Evolutionary conservation across 2,329 filamentous ascomycete species (phyloP).

Genomic region (Cordyceps javanica): DNA sequence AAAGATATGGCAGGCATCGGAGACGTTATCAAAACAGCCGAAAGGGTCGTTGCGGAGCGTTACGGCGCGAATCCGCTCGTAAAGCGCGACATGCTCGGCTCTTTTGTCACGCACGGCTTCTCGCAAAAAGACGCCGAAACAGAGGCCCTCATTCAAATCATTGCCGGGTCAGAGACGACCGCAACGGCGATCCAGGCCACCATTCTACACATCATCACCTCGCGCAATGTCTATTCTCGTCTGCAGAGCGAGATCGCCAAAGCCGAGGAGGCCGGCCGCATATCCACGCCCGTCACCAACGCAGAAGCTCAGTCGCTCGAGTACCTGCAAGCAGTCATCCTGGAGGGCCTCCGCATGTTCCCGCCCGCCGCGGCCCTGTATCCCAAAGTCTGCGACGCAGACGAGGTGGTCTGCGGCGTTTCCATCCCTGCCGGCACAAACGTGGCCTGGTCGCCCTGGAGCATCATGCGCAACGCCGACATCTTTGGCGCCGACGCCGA

Average conservation of each 20-base stretch:
- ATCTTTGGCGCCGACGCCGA: slow-evolving; percentile 21
- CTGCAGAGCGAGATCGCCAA: slow-evolving; percentile 38
- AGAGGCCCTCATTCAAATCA: slow-evolving; percentile 29
- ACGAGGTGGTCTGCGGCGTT: slow-evolving; percentile 13
- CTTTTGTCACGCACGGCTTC: slow-evolving; percentile 31
- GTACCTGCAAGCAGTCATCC: slow-evolving; percentile 36
- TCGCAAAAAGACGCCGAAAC: slow-evolving; percentile 32
- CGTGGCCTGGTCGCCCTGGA: slow-evolving; percentile 20
- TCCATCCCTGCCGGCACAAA: slow-evolving; percentile 17
- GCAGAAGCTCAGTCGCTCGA: slow-evolving; percentile 24
- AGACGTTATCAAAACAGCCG: slow-evolving; percentile 28
- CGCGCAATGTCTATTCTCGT: slow-evolving; percentile 33
- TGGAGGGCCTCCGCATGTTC: slow-evolving; percentile 27
- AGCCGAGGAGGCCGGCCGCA: background rate
- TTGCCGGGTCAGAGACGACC: slow-evolving; percentile 46
- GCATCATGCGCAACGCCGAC: slow-evolving; percentile 18
- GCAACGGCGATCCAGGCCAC: slow-evolving; percentile 42
- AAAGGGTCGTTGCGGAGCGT: slow-evolving; percentile 23
- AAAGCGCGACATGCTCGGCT: slow-evolving; percentile 32
- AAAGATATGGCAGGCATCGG: slow-evolving; percentile 23
- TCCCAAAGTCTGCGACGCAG: slow-evolving; percentile 16
- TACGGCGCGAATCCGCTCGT: slow-evolving; percentile 22
- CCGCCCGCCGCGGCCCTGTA: slow-evolving; percentile 19
- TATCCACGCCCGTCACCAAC: slow-evolving; percentile 17
- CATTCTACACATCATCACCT: slow-evolving; percentile 41